A percentile compares a stretch with the other conserved stretches of the same genome.
phyloP scores from a whole-genome alignment of 2,329 filamentous ascomycete genomes.

The Fusarium lateritium region DNA sequence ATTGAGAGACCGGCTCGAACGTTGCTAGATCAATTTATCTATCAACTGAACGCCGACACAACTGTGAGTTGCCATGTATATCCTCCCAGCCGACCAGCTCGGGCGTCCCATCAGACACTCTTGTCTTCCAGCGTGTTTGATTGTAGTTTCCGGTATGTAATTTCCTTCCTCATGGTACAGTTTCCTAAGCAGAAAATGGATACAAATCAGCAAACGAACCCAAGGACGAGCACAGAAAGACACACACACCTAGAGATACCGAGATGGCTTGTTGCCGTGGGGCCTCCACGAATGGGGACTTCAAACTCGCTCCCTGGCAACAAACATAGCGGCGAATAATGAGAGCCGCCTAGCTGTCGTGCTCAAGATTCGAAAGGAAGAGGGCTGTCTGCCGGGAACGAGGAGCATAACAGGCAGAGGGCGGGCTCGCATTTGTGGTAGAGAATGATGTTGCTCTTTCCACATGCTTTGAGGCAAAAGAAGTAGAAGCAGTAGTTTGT shows the following conservation, averaged over 20 bases:
- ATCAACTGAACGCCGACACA: not conserved
- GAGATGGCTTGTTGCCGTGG: no score
- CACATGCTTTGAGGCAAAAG: not conserved
- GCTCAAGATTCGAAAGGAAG: not conserved
- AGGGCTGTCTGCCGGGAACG: not conserved
- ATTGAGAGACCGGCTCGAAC: not conserved
- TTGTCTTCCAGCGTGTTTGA: not conserved
- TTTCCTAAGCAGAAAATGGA: no score
- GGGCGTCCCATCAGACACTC: not conserved
- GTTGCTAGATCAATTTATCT: not conserved
- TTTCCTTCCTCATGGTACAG: no score
- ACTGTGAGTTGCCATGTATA: not conserved
- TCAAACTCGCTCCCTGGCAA: no score
- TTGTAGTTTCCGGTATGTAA: no score
- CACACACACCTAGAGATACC: no score
- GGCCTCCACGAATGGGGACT: no score
- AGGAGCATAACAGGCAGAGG: constrained; percentile 5
- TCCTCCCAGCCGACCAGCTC: not conserved
- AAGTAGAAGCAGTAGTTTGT: not conserved
- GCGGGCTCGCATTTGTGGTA: constrained; percentile 1
- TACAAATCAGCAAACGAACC: no score
- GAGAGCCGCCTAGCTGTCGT: no score
- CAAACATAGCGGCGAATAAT: no score
- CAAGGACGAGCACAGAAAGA: no score
- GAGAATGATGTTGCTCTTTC: not conserved